phyloP scores from a whole-genome alignment of 2,329 filamentous ascomycete genomes.

The Talaromyces sp. region DNA sequence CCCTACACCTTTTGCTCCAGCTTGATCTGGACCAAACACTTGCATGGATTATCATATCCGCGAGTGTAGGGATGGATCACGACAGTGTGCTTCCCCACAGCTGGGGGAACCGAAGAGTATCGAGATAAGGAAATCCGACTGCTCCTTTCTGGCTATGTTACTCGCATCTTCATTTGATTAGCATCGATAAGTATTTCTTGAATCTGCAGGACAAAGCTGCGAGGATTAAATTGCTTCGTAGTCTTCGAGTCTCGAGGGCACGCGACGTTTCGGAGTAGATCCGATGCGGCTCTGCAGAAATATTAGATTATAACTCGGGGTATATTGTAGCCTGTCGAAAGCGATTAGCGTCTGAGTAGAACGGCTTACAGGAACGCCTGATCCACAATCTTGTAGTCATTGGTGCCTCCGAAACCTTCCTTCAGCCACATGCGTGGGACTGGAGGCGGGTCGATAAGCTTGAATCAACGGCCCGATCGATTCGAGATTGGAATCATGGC shows the following conservation, averaged over 20 bases:
- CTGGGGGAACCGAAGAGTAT: slow-evolving; percentile 12
- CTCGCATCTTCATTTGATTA: not conserved
- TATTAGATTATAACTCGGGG: too few relatives aligned
- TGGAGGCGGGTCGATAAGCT: slow-evolving; percentile 15
- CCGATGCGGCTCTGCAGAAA: not conserved
- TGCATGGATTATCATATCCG: not conserved
- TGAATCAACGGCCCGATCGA: slow-evolving; percentile 11
- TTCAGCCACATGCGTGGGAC: slow-evolving; percentile 22
- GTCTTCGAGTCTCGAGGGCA: too few relatives aligned
- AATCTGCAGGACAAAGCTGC: too few relatives aligned
- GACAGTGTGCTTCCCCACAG: slow-evolving; percentile 10
- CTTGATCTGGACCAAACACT: not conserved
- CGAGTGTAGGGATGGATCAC: slow-evolving; percentile 1
- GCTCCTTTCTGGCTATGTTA: slow-evolving; percentile 9
- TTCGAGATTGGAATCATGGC: not conserved
- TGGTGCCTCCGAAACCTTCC: slow-evolving; percentile 20
- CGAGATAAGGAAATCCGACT: slow-evolving; percentile 17
- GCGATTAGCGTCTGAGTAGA: not conserved
- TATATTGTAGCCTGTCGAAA: not conserved
- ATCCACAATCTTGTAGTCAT: slow-evolving; percentile 9
- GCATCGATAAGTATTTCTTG: not conserved
- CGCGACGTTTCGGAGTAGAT: not conserved
- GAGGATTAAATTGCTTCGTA: too few relatives aligned
- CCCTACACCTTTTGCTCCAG: not conserved
- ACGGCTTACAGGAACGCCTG: not conserved